Percentiles rank a stretch among this genome's conserved stretches.
Conservation (phyloP, 2,329 filamentous ascomycete species). For the Beauveria scarabaeidicola region DNA sequence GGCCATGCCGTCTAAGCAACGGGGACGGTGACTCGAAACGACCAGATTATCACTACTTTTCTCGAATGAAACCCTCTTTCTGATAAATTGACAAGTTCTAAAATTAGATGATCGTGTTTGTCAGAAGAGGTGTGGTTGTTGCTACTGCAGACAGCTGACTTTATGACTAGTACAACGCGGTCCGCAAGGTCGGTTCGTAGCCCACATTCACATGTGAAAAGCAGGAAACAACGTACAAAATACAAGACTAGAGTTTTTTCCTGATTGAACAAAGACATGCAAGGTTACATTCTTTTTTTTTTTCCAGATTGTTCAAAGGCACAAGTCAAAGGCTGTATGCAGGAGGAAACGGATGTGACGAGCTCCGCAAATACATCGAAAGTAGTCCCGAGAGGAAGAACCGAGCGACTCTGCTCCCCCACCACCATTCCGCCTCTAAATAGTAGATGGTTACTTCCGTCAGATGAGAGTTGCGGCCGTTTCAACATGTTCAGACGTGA, state of each 20-base stretch:
- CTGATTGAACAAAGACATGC: background rate
- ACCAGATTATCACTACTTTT: background rate
- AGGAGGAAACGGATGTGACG: background rate
- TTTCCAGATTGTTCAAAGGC: background rate
- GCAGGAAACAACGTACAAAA: too few relatives aligned
- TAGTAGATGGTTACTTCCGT: background rate
- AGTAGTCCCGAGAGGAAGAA: background rate
- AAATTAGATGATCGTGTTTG: background rate
- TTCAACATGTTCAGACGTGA: background rate
- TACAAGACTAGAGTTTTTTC: too few relatives aligned
- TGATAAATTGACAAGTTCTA: background rate
- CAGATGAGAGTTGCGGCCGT: background rate
- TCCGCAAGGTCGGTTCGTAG: too few relatives aligned
- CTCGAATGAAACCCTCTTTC: background rate
- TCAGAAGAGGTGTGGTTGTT: background rate
- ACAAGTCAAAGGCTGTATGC: background rate
- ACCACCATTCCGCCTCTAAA: too few relatives aligned
- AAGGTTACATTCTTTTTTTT: background rate
- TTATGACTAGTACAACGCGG: background rate
- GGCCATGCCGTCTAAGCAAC: background rate
- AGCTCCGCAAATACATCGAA: constrained; percentile 1
- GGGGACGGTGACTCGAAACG: background rate
- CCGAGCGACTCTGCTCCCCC: background rate
- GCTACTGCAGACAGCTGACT: background rate
- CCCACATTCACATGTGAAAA: too few relatives aligned